Conservation (phyloP, 192 early-diverging fungal genomes). For the Coemansia guatemalensis region DNA sequence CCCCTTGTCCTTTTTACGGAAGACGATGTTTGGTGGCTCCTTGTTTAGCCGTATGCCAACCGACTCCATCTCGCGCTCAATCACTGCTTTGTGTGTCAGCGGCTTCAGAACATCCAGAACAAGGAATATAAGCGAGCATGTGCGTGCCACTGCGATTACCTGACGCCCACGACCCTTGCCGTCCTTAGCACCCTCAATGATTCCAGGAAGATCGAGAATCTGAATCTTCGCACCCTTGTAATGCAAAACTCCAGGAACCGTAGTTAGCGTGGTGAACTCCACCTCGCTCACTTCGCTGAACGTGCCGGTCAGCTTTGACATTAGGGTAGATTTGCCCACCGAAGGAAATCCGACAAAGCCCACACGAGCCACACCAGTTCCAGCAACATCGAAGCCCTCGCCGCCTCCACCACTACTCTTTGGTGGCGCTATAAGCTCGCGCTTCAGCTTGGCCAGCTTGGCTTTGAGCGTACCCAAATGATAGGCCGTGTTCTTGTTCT, state of each 20-base stretch:
- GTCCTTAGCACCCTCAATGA: slow-evolving; percentile 98
- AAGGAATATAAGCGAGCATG: slow-evolving; percentile 95
- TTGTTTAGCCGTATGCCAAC: slow-evolving; percentile 98
- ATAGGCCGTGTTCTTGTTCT: slow-evolving; percentile 94
- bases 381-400: slow-evolving; percentile 96
- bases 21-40: slow-evolving; percentile 90
- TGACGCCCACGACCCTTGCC: slow-evolving; percentile 97
- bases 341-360: slow-evolving; percentile 97
- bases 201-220: slow-evolving; percentile 97
- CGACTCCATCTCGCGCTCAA: slow-evolving; percentile 96
- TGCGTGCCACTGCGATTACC: slow-evolving; percentile 96
- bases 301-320: slow-evolving; percentile 96
- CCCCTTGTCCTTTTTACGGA: slow-evolving; percentile 98
- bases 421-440: slow-evolving; percentile 88
- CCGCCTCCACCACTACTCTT: slow-evolving; percentile 85
- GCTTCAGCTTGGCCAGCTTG: slow-evolving; percentile 94
- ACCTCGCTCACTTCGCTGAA: slow-evolving; percentile 95
- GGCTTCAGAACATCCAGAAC: slow-evolving; percentile 98
- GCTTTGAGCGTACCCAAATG: slow-evolving; percentile 94
- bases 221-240: slow-evolving; percentile 99
- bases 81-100: slow-evolving; percentile 88
- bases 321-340: slow-evolving; percentile 96
- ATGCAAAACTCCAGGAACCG: slow-evolving; percentile 92
- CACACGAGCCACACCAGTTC: slow-evolving; percentile 98
- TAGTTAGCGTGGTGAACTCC: slow-evolving; percentile 99